Evolutionary conservation across 73 alveolate species (phyloP), one percentile per base, ranked within the genome.

Genomic region (Tetrahymena malaccensis): DNA sequence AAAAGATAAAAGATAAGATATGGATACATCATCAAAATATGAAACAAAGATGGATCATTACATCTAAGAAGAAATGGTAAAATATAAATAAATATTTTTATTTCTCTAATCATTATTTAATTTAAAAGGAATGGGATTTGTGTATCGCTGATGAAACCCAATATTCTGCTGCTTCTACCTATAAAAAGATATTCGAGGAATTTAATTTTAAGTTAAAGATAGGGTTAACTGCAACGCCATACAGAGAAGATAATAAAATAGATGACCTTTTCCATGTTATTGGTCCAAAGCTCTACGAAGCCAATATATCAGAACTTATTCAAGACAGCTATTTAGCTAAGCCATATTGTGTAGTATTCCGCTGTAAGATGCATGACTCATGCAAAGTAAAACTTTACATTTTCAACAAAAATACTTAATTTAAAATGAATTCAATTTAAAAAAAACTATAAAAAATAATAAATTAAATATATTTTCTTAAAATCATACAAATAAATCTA

Each of bases 201-300:
- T 70, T 70, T 11, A 95, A 93, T 34, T 55, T 93, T 35, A 43
- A 95, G 43, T 85, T 95, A 94, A 95, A 95, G 38, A 84, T 94
- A 8, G 96, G 96, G n/a, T 35, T 95, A 85, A 95, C 96, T 15
- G 96, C 96, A 43, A 95, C 96, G 27, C 96, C 96, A 1, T 95
- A 95, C 55, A 95, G 96, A 85, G 57, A 95, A 40, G 96, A 95
- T 95, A 95, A 95, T 95, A 95, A 95, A 85, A 95, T 95, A 10
- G 93, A 95, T 55, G 96, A 95, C 34, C 57, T 95, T 31, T 95
- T 95, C 93, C 93, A 95, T 85, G 93, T 85, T 34, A 85, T 95
- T 85, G 96, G 96, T 43, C 96, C 96, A 50, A 95, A 95, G 85
- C 89, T 95, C 9, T 94, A 95, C 85, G 96, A 95, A 95, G 93